Conservation (phyloP, 306 rosid species). For the Cucumis sativus region DNA sequence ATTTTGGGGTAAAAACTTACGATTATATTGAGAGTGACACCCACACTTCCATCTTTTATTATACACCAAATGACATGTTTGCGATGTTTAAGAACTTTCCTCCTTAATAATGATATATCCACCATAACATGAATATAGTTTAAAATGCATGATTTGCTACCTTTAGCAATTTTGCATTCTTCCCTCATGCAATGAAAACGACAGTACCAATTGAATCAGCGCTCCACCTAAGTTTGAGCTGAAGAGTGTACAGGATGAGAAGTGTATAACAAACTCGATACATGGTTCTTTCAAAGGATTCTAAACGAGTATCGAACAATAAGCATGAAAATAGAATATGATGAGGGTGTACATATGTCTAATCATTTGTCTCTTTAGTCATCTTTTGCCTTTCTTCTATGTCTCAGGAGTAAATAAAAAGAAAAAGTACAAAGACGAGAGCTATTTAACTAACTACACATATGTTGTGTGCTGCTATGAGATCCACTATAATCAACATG, state of each 20-base stretch:
- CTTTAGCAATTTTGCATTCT: not conserved
- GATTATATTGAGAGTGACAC: not conserved
- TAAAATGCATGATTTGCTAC: not conserved
- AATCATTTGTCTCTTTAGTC: not conserved
- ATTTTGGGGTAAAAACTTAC: not conserved
- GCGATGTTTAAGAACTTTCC: not conserved
- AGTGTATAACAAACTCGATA: not conserved
- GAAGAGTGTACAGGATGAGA: not conserved
- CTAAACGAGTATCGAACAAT: not conserved
- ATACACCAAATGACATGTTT: not conserved
- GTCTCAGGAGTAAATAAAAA: too few relatives aligned
- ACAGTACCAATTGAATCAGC: not conserved
- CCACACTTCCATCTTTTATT: too few relatives aligned
- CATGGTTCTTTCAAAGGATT: not conserved
- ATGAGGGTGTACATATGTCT: not conserved
- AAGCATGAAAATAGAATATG: not conserved
- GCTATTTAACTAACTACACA: not conserved
- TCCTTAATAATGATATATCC: not conserved
- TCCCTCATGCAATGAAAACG: too few relatives aligned
- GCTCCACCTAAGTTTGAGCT: not conserved
- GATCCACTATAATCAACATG: not conserved
- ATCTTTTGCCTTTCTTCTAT: not conserved
- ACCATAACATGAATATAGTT: not conserved
- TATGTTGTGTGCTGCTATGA: not conserved
- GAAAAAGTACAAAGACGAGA: not conserved